These are phyloP conservation scores for Russula lepida DNA, from an alignment of 768 basidiomycete genomes.

Conservation along the genomic window DNA sequence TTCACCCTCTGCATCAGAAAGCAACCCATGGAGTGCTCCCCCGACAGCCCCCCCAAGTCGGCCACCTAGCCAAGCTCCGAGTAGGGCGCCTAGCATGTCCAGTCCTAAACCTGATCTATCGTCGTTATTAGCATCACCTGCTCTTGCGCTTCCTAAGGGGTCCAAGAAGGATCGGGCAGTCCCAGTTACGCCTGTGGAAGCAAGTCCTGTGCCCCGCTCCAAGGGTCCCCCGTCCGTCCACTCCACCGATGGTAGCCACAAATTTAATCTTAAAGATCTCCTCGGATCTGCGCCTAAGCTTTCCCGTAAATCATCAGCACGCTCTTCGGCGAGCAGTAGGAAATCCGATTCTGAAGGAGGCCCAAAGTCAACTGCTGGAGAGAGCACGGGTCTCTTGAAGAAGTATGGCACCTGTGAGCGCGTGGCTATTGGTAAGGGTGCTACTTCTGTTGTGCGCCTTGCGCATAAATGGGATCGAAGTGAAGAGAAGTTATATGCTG, in stretches of 20 bases:
- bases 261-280: conserved; percentile 81
- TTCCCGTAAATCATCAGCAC: conserved; percentile 57
- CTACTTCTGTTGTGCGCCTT: conserved; percentile 92
- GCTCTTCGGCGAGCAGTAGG: conserved; percentile 54
- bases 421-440: conserved; percentile 94
- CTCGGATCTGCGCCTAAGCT: conserved; percentile 70
- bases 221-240: conserved; percentile 36
- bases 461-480: conserved; percentile 98
- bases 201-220: conserved; percentile 22
- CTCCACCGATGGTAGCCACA: conserved; percentile 53
- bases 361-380: conserved; percentile 39
- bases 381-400: conserved; percentile 54
- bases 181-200: conserved; percentile 12
- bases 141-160: conserved; percentile 4
- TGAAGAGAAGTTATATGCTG: conserved; percentile 95
- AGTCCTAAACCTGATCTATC: conserved; percentile 19
- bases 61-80: conserved; percentile 40
- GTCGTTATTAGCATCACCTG: conserved; percentile 1
- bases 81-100: conserved; percentile 32
- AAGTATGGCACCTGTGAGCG: conserved; percentile 98
- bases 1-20: conserved; percentile 48
- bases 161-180: conserved; percentile 1
- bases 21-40: conserved; percentile 52
- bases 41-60: conserved; percentile 54
- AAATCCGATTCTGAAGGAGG: conserved; percentile 61